phyloP scores from a whole-genome alignment of 441 rosid genomes.

The Brassica hybrid region DNA sequence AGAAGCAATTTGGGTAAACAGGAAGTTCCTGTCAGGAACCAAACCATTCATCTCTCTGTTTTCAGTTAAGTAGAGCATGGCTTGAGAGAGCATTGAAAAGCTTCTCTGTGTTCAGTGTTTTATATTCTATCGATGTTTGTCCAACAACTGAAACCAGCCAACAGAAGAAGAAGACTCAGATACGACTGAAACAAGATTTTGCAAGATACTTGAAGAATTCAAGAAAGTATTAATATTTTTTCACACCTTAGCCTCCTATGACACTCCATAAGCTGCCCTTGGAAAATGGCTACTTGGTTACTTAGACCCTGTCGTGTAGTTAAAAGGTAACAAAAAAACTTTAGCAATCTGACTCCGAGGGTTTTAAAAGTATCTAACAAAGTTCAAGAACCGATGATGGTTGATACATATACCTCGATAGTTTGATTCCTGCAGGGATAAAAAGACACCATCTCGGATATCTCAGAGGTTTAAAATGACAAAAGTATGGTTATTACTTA shows the following conservation, averaged over 20 bases:
- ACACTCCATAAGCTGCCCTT: conserved; percentile 52
- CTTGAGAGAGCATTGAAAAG: conserved; percentile 2
- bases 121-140: conserved; percentile 69
- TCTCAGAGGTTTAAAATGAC: conserved; percentile 15
- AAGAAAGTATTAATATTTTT: too few relatives aligned
- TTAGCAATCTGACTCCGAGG: conserved; percentile 13
- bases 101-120: conserved; percentile 50
- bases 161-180: conserved; percentile 23
- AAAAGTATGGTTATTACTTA: conserved; percentile 11
- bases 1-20: conserved; percentile 56
- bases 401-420: conserved; percentile 54
- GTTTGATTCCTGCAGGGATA: conserved; percentile 55
- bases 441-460: conserved; percentile 29
- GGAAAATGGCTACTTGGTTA: conserved; percentile 51
- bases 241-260: conserved; percentile 28
- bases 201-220: too few relatives aligned
- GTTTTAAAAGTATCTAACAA: conserved; percentile 2
- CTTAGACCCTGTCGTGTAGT: conserved; percentile 48
- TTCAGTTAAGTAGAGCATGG: conserved; percentile 10
- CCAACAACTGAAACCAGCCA: conserved; percentile 70
- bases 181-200: not conserved
- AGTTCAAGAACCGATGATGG: conserved; percentile 4
- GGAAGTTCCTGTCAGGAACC: conserved; percentile 30
- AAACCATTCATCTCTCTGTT: conserved; percentile 64
- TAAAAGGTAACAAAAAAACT: not conserved